Evolutionary conservation across 371 early-diverging fungal genomes (phyloP).

Genomic region (Lichtheimia hyalospora): DNA sequence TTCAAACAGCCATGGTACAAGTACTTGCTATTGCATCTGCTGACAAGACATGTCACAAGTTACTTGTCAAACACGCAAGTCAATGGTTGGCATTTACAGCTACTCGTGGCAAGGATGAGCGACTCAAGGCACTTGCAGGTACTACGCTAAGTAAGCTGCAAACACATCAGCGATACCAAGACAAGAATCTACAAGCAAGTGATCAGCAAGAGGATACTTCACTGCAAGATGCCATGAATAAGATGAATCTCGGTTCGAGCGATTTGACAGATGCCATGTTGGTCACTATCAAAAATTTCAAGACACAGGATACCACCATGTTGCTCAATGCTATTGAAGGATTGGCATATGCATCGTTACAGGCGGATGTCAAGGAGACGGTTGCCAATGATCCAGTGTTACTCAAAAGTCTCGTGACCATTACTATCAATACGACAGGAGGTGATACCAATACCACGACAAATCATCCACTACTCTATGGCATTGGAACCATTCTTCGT

Average conservation of each 20-base stretch:
- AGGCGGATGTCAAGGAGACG: conserved; percentile 61
- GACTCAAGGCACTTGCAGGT: conserved; percentile 60
- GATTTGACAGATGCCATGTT: conserved; percentile 35
- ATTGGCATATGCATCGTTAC: conserved; percentile 70
- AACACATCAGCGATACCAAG: conserved; percentile 32
- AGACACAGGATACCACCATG: conserved; percentile 29
- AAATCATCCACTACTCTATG: conserved; percentile 59
- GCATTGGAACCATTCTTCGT: conserved; percentile 65
- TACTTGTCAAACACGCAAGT: conserved; percentile 54
- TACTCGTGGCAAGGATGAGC: conserved; percentile 38
- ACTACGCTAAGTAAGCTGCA: conserved; percentile 67
- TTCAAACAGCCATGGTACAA: conserved; percentile 63
- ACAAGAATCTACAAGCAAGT: conserved; percentile 6
- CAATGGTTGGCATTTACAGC: conserved; percentile 58
- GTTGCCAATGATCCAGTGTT: conserved; percentile 57
- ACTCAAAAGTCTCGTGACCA: conserved; percentile 54
- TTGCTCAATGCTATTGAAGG: conserved; percentile 65
- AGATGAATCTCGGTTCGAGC: conserved; percentile 23
- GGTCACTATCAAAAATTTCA: conserved; percentile 32
- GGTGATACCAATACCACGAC: conserved; percentile 28
- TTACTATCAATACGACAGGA: conserved; percentile 47
- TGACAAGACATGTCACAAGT: conserved; percentile 60
- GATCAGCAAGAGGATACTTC: conserved; percentile 21
- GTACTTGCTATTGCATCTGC: conserved; percentile 69
- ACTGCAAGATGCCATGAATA: conserved; percentile 30